Evolutionary conservation across 345 rosid genomes (phyloP).

Genomic region (Microcos paniculata): DNA sequence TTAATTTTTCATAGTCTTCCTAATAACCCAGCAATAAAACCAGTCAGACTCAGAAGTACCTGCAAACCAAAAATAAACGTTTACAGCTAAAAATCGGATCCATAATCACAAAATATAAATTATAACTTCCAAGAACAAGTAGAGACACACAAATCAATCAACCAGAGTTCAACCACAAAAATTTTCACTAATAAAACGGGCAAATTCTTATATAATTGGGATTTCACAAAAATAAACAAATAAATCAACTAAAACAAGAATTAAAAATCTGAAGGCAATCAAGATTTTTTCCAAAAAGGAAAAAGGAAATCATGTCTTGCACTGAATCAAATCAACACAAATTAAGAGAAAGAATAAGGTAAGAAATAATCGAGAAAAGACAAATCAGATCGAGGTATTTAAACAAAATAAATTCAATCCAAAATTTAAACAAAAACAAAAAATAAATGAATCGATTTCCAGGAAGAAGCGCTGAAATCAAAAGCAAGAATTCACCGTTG

Average conservation of each 20-base stretch:
- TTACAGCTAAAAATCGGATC: background rate
- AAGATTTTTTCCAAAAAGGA: background rate
- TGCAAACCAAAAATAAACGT: slow-evolving; percentile 11
- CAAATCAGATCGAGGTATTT: background rate
- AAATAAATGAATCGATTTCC: background rate
- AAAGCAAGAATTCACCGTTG: background rate
- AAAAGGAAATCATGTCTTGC: background rate
- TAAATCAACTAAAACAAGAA: background rate
- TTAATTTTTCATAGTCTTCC: background rate
- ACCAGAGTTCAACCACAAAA: background rate
- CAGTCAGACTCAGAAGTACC: background rate
- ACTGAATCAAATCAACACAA: background rate
- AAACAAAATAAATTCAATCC: background rate
- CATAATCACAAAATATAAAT: background rate
- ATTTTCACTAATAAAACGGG: too few species aligned
- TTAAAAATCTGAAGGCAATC: background rate
- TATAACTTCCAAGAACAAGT: background rate
- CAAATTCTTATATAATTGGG: too few species aligned
- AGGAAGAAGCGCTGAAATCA: slow-evolving; percentile 3
- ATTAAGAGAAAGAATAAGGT: background rate
- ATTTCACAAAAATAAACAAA: too few species aligned
- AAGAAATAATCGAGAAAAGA: background rate
- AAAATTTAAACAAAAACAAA: background rate
- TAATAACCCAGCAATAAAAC: background rate
- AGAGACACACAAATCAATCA: background rate